phyloP scores from a whole-genome alignment of 306 rosid species.

The Dalbergia oliveri region DNA sequence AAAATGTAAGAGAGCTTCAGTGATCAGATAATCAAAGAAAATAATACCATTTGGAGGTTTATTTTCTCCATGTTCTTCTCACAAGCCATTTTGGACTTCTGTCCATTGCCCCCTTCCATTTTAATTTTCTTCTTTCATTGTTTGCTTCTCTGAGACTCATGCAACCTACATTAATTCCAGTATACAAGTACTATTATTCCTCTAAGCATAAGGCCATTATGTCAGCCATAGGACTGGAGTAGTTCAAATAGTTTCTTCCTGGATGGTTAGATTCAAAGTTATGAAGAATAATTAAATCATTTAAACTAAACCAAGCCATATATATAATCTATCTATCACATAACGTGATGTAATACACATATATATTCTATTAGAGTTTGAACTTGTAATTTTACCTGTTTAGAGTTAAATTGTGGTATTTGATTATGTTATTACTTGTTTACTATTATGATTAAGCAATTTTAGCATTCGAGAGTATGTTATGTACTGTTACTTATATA shows the following conservation, averaged over 20 bases:
- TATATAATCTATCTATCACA: not conserved
- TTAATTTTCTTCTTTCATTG: too few species aligned
- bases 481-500: not conserved
- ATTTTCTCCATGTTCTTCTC: constrained; percentile 63
- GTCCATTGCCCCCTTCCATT: constrained; percentile 77
- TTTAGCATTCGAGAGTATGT: not conserved
- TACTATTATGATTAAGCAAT: not conserved
- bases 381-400: constrained; percentile 5
- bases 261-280: constrained; percentile 4
- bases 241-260: constrained; percentile 8
- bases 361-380: not conserved
- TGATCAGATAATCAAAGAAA: too few species aligned
- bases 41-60: constrained; percentile 51
- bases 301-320: not conserved
- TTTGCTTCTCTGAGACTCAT: too few species aligned
- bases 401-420: not conserved
- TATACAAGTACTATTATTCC: not conserved
- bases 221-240: too few species aligned
- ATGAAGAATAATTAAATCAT: constrained; percentile 4
- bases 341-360: not conserved
- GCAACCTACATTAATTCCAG: too few species aligned
- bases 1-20: not conserved
- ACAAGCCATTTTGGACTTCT: constrained; percentile 71
- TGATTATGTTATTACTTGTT: constrained; percentile 11
- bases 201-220: constrained; percentile 16